Evolutionary conservation across 2,329 filamentous ascomycete species (phyloP).

Genomic region (Diaporthe batatas): DNA sequence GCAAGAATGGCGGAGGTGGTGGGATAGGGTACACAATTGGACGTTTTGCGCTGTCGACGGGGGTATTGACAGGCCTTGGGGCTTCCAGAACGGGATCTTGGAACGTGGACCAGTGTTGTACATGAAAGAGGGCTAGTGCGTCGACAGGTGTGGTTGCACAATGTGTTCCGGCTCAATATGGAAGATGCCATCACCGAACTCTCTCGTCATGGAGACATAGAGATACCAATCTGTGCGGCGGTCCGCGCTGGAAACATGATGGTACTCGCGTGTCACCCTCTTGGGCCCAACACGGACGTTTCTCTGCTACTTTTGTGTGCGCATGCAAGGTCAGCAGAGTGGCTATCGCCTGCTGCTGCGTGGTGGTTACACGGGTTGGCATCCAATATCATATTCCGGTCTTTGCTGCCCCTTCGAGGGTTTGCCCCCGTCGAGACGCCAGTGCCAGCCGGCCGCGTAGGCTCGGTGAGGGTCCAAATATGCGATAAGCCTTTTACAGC

Average conservation of each 20-base stretch:
- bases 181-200: neutral
- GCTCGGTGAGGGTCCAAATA: constrained; percentile 34
- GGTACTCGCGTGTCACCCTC: constrained; percentile 10
- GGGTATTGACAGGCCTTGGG: constrained; percentile 6
- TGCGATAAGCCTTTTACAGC: constrained; percentile 39
- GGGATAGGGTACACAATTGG: constrained; percentile 14
- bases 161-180: neutral
- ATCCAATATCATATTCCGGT: constrained; percentile 31
- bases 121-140: constrained; percentile 15
- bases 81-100: constrained; percentile 13
- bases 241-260: neutral
- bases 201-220: neutral
- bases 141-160: constrained; percentile 31
- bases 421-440: constrained; percentile 28
- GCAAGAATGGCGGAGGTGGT: neutral
- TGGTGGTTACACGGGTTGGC: constrained; percentile 21
- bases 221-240: constrained; percentile 3
- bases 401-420: constrained; percentile 11
- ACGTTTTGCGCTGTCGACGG: constrained; percentile 15
- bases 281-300: neutral
- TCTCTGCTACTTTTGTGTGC: neutral
- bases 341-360: constrained; percentile 25
- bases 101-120: neutral
- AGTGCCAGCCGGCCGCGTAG: constrained; percentile 23
- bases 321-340: constrained; percentile 26